Evolutionary conservation across 805 yeast genomes (phyloP).

Genomic region (Huiozyma naganishii): DNA sequence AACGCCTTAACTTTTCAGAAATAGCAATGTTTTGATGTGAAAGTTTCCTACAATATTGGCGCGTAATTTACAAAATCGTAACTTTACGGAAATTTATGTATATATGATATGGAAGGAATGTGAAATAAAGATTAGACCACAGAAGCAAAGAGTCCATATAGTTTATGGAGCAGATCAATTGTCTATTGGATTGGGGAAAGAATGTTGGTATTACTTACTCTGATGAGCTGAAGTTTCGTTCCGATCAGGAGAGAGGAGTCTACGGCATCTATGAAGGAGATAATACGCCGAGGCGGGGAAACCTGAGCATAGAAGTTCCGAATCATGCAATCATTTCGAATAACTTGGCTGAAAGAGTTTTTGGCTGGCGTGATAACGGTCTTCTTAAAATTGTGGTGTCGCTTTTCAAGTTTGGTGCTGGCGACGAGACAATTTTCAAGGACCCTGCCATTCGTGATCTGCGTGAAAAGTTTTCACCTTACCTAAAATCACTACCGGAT

Average conservation of each 20-base stretch:
- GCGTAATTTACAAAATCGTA: too few relatives aligned
- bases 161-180: not conserved
- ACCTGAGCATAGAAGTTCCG: constrained; percentile 20
- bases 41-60: too few relatives aligned
- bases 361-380: constrained; percentile 24
- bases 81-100: too few relatives aligned
- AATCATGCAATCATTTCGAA: constrained; percentile 21
- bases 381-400: constrained; percentile 32
- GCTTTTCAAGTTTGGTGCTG: constrained; percentile 30
- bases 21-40: too few relatives aligned
- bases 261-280: constrained; percentile 21
- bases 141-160: not conserved
- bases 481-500: constrained; percentile 41
- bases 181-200: constrained; percentile 30
- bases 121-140: not conserved
- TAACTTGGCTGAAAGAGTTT: constrained; percentile 14
- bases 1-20: too few relatives aligned
- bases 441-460: not conserved
- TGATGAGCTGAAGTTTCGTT: constrained; percentile 26
- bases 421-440: constrained; percentile 5
- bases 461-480: constrained; percentile 29
- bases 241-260: constrained; percentile 29
- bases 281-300: constrained; percentile 17
- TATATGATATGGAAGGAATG: too few relatives aligned
- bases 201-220: constrained; percentile 29